Conservation (phyloP, 257 asterid species). For the Jacaranda mimosifolia region DNA sequence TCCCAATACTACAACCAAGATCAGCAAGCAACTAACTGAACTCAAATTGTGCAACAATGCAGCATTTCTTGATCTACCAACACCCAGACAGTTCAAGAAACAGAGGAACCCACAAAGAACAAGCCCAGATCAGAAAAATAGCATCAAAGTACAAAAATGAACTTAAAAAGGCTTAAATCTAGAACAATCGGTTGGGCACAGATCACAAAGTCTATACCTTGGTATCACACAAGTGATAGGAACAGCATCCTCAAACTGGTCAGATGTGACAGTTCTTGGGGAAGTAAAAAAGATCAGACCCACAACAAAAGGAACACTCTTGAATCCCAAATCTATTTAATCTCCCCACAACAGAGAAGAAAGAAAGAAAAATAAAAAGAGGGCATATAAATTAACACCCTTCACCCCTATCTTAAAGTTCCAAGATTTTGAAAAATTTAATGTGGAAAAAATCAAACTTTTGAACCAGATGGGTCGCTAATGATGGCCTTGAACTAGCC, state of each 20-base stretch:
- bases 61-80: constrained; percentile 41
- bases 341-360: constrained; percentile 35
- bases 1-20: constrained; percentile 33
- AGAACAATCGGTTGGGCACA: constrained; percentile 52
- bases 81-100: constrained; percentile 31
- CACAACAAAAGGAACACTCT: constrained; percentile 39
- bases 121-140: constrained; percentile 48
- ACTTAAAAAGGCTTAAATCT: constrained; percentile 44
- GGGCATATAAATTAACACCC: constrained; percentile 33
- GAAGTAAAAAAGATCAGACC: constrained; percentile 48
- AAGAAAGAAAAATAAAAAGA: not conserved
- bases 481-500: constrained; percentile 64
- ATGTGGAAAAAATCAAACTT: constrained; percentile 59
- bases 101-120: constrained; percentile 20
- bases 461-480: constrained; percentile 53
- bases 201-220: constrained; percentile 58
- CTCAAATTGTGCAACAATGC: constrained; percentile 39
- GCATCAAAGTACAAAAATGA: constrained; percentile 35
- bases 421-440: constrained; percentile 47
- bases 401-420: constrained; percentile 44
- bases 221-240: constrained; percentile 36
- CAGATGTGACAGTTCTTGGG: constrained; percentile 57
- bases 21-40: constrained; percentile 36
- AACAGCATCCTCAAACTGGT: constrained; percentile 42
- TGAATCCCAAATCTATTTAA: constrained; percentile 55